phyloP scores from a whole-genome alignment of 1,284 basidiomycete species.

The Veloporphyrellus conicus region DNA sequence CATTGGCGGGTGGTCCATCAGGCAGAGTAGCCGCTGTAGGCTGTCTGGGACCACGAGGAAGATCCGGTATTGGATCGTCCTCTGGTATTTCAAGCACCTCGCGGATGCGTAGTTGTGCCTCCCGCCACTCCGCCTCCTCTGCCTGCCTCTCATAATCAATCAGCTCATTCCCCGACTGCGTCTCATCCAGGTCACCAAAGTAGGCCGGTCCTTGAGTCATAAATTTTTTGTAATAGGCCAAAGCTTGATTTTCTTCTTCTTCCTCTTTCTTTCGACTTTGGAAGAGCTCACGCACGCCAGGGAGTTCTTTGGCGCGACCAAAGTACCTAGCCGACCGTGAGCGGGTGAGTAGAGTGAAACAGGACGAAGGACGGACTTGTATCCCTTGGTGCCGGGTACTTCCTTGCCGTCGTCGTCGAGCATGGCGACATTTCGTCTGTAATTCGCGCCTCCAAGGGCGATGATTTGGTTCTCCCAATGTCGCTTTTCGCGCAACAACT shows the following conservation, averaged over 20 bases:
- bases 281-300: constrained; percentile 93
- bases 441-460: constrained; percentile 93
- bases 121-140: constrained; percentile 80
- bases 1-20: constrained; percentile 20
- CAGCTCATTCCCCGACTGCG: constrained; percentile 53
- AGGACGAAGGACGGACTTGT: constrained; percentile 71
- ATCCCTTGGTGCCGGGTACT: constrained; percentile 95
- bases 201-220: constrained; percentile 84
- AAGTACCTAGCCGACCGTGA: constrained; percentile 68
- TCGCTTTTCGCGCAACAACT: constrained; percentile 87
- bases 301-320: constrained; percentile 93
- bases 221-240: constrained; percentile 84
- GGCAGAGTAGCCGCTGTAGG: constrained; percentile 18
- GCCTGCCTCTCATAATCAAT: constrained; percentile 67
- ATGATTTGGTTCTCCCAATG: constrained; percentile 99
- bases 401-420: constrained; percentile 91
- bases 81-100: constrained; percentile 53
- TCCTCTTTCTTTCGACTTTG: constrained; percentile 78
- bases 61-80: constrained; percentile 49
- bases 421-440: constrained; percentile 87
- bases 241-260: constrained; percentile 76
- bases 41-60: constrained; percentile 36
- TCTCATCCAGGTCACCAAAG: constrained; percentile 89
- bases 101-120: constrained; percentile 55
- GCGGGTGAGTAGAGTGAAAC: neutral